Evolutionary conservation across 495 filamentous ascomycete genomes (phyloP), one percentile per base, ranked within the genome.

Genomic region (Penicillium silybi): DNA sequence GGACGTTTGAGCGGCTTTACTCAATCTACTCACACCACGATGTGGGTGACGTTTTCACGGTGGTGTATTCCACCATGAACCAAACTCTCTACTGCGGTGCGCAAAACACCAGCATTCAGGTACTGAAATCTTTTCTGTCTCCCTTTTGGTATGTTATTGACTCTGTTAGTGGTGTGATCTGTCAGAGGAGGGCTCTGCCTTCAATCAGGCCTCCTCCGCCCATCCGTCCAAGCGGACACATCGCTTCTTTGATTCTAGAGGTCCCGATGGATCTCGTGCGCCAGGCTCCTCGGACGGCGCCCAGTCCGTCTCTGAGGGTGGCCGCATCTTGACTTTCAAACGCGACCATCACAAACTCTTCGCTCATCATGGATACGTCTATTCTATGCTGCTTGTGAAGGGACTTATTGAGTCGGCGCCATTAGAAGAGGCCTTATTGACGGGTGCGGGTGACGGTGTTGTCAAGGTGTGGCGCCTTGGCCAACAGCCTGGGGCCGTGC

Each of bases 1-100:
- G 68, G 16, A 80, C 76, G n/a, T 84, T 86, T 57, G 70, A 74
- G 34, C 77, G 80, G n/a, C 72, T 92, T 0, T 96, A 91, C 71
- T 88, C 91, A 27, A 89, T 98, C 52, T 95, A 96, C 69, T 93
- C 90, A 26, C 87, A 85, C 32, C 92, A 92, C 68, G 95, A 97
- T 62, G 90, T 97, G 25, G 93, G 93, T 42, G 93, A 98, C 67
- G 84, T 98, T 20, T 98, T 97, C 63, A 92, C 89, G 52, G 82
- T 96, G 42, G 86, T 84, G 3, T 97, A 95, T 69, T 96, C 91
- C 1, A 69, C 83, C 3, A 79, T 76, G 49, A 75, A 87, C 54
- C 77, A 92, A 60, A 95, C 87, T 0, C 80, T 93, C 11, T 98
- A 95, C 71, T 81, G 96, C 39, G 93, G 93, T 35, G 89, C 90